These are phyloP conservation scores for Uronychia binucleata DNA, from an alignment of 73 alveolate species.

Conservation along the genomic window DNA sequence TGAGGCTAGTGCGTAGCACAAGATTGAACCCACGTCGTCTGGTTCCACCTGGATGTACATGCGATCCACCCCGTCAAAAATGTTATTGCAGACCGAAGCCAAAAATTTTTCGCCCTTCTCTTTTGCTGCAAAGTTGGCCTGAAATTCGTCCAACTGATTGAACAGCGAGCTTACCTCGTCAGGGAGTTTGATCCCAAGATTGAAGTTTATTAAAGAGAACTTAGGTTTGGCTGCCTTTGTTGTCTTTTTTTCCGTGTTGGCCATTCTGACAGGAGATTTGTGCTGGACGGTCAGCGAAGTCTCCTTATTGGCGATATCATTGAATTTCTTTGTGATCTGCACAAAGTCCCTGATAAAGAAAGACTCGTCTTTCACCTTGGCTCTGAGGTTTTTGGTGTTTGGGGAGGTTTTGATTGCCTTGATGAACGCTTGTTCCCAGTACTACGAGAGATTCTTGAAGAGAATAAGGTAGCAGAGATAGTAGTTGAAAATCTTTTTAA, in stretches of 20 bases:
- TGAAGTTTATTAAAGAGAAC: not conserved
- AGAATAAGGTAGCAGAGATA: not conserved
- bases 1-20: not conserved
- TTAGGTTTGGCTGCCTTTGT: not conserved
- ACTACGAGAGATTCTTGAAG: not conserved
- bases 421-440: not conserved
- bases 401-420: not conserved
- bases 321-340: not conserved
- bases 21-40: constrained; percentile 9
- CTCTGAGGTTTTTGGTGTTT: not conserved
- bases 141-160: not conserved
- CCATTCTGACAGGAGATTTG: not conserved
- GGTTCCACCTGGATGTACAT: not conserved
- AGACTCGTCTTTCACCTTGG: not conserved
- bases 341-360: not conserved
- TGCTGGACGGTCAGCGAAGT: not conserved
- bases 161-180: not conserved
- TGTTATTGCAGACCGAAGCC: not conserved
- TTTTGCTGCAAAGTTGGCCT: not conserved
- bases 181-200: not conserved
- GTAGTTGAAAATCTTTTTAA: not conserved
- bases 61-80: not conserved
- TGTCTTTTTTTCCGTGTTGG: not conserved
- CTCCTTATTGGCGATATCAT: not conserved
- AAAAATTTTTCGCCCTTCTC: not conserved